Evolutionary conservation across 805 yeast genomes (phyloP), one percentile per base, ranked within the genome.

Genomic region (Ogataea trehalophila): DNA sequence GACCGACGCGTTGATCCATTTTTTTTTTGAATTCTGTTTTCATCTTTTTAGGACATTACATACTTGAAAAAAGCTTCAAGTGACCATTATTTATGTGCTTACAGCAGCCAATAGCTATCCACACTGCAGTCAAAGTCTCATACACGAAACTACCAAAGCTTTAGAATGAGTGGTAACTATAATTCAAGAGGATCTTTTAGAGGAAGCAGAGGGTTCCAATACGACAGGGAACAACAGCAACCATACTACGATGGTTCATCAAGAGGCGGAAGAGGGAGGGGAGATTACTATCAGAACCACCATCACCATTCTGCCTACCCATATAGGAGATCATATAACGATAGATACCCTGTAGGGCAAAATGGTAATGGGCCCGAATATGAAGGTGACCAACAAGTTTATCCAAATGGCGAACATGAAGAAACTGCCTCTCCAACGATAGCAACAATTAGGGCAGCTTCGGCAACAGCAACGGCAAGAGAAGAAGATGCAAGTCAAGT

Each of bases 251-350:
- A 13, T 9, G 31, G 31, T 11, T 26, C 31, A 3, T 26, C 31
- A 5, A 26, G 31, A 26, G 31, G 31, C 9, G 31, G 31, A 2
- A 26, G 50, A 18, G 46, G 43, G n/a, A 33, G 49, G 26, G 47
- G 51, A 31, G 47, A 47, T 9, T 37, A 44, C 16, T 44, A 50
- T 17, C 16, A 36, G 11, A 23, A 36, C 6, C 22, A 38, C 23
- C 40, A 38, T 26, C 33, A 22, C 37, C 36, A 37, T 15, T 42
- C 16, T 35, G 14, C 6, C 13, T 11, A 49, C 34, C 46, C 41
- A 2, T 44, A 52, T 36, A 47, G 43, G 37, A 42, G 55, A 40
- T 46, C 53, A 15, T 49, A 51, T 20, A 33, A 33, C 17, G 13
- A 9, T 33, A 7, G 9, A 6, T 15, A 33, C 8, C 36, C 36